Evolutionary conservation across 306 rosid genomes (phyloP).

Genomic region (Cucurbita moschata): DNA sequence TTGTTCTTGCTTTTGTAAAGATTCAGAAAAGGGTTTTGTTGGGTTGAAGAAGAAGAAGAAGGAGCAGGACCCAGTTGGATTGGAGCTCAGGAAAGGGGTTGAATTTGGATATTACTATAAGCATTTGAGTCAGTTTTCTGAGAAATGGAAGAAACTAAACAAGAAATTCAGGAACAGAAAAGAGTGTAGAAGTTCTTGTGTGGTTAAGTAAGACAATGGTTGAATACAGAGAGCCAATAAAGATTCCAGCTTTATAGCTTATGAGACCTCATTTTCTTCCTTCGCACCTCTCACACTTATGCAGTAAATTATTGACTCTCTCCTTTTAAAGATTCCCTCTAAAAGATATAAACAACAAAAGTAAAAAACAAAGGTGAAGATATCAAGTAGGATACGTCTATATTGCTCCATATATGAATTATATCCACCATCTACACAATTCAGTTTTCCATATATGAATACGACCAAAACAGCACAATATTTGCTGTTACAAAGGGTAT

Average conservation of each 20-base stretch:
- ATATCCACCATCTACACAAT: not conserved
- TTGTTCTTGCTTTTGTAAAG: slow-evolving; percentile 6
- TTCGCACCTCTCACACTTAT: not conserved
- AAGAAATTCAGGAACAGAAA: slow-evolving; percentile 22
- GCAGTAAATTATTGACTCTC: not conserved
- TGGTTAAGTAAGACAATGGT: not conserved
- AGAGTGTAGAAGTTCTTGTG: slow-evolving; percentile 10
- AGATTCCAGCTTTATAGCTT: not conserved
- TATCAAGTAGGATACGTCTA: not conserved
- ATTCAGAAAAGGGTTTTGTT: slow-evolving; percentile 15
- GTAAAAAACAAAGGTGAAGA: not conserved
- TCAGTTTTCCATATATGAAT: too few species aligned
- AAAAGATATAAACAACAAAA: not conserved
- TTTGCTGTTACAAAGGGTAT: too few species aligned
- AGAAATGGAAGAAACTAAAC: slow-evolving; percentile 18
- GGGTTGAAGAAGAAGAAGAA: slow-evolving; percentile 7
- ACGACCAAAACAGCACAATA: too few species aligned
- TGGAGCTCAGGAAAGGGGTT: slow-evolving; percentile 27
- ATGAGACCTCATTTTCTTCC: not conserved
- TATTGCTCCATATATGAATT: not conserved
- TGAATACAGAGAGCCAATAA: not conserved
- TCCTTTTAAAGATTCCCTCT: not conserved
- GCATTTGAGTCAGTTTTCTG: slow-evolving; percentile 16
- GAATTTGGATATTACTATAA: slow-evolving; percentile 28
- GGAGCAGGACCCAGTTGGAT: slow-evolving; percentile 17